Evolutionary conservation across 306 rosid species (phyloP).

Genomic region (Casuarina glauca): DNA sequence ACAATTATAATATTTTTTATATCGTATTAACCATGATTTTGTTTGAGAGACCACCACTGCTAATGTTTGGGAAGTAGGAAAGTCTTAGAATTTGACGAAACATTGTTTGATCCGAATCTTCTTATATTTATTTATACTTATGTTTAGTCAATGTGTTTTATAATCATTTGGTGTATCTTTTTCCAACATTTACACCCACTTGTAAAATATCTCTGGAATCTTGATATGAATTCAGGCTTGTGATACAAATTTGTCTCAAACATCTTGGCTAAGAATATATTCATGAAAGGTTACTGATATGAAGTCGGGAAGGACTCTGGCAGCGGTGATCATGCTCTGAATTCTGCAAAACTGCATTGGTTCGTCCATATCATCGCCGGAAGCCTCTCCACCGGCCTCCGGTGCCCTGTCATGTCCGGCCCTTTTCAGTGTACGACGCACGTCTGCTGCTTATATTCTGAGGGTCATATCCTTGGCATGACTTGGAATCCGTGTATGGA

Average conservation of each 20-base stretch:
- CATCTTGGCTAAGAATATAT: constrained; percentile 41
- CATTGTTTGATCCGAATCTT: too few species aligned
- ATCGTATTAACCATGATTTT: too few species aligned
- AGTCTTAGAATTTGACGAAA: too few species aligned
- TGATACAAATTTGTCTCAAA: constrained; percentile 41
- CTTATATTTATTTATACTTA: too few species aligned
- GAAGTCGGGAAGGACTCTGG: not conserved
- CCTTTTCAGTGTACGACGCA: not conserved
- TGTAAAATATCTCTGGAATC: too few species aligned
- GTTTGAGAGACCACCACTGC: too few species aligned
- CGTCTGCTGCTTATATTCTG: not conserved
- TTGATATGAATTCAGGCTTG: constrained; percentile 34
- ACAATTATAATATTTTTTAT: too few species aligned
- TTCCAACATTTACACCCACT: too few species aligned
- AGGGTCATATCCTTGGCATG: not conserved
- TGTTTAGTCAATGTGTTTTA: too few species aligned
- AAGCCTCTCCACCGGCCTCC: constrained; percentile 8
- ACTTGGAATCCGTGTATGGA: not conserved
- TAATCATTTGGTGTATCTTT: too few species aligned
- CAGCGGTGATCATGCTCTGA: constrained; percentile 14
- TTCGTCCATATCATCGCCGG: not conserved
- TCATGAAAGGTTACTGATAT: constrained; percentile 2
- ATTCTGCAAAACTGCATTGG: not conserved
- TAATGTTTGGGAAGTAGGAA: too few species aligned
- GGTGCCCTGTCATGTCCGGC: constrained; percentile 1